Percentiles rank a stretch among this genome's conserved stretches.
Conservation (phyloP, 257 asterid species). For the Agastache rugosa region DNA sequence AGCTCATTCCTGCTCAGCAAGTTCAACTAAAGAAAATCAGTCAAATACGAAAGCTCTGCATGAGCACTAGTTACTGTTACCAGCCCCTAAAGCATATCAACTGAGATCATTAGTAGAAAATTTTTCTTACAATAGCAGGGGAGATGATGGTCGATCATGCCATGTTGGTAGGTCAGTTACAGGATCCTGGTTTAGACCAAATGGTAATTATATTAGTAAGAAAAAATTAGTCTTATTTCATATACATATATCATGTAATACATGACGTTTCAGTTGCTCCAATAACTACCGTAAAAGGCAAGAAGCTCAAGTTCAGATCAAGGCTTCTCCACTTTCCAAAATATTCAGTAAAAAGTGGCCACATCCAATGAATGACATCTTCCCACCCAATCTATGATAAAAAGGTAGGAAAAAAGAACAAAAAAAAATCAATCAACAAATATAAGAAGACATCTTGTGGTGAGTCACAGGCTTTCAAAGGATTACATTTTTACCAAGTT, state of each 20-base stretch:
- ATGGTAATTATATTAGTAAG: conserved; percentile 29
- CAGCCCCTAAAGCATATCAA: not conserved
- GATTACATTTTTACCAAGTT: conserved; percentile 21
- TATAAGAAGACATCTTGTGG: conserved; percentile 13
- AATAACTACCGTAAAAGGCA: conserved; percentile 82
- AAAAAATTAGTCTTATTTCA: conserved; percentile 29
- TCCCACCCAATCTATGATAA: conserved; percentile 80
- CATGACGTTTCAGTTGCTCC: conserved; percentile 35
- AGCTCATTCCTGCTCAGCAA: conserved; percentile 18
- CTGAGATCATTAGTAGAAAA: conserved; percentile 32
- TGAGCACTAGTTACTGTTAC: conserved; percentile 11
- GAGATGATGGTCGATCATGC: conserved; percentile 85
- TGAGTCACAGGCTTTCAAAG: not conserved
- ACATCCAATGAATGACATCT: conserved; percentile 96
- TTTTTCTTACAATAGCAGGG: conserved; percentile 76
- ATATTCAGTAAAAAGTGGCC: conserved; percentile 94
- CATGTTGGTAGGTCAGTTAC: conserved; percentile 90
- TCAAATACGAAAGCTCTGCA: not conserved
- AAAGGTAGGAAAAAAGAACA: not conserved
- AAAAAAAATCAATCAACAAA: not conserved
- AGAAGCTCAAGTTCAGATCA: conserved; percentile 78
- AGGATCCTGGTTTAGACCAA: conserved; percentile 78
- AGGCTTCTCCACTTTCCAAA: conserved; percentile 94
- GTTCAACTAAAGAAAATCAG: conserved; percentile 13
- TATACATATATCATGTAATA: conserved; percentile 23